Conservation (phyloP, 108 stramenopile genomes). For the Fragilariopsis cylindrus region DNA sequence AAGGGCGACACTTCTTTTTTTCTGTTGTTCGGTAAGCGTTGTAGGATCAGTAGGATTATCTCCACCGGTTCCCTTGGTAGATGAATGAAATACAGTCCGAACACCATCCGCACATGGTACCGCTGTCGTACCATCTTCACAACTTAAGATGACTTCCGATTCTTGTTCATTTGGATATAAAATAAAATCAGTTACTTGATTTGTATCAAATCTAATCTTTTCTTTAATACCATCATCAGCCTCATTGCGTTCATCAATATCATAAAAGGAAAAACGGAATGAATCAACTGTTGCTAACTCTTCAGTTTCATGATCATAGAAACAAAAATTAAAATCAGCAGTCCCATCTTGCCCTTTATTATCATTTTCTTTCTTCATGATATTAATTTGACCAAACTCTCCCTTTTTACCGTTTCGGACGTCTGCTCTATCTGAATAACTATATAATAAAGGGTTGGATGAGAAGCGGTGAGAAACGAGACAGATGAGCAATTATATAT, state of each 20-base stretch:
- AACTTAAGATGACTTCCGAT: slow-evolving; percentile 3
- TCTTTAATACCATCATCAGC: neutral
- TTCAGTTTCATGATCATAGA: neutral
- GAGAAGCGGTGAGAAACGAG: no score
- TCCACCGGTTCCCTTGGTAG: neutral
- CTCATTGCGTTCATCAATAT: neutral
- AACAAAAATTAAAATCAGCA: neutral
- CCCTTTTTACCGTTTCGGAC: neutral
- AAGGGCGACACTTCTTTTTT: neutral
- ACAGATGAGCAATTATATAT: no score
- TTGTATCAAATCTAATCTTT: neutral
- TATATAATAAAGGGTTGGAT: no score
- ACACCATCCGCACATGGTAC: slow-evolving; percentile 7
- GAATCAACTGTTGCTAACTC: neutral
- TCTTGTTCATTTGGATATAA: neutral
- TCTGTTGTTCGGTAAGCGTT: neutral
- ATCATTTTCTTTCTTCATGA: neutral
- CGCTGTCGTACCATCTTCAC: neutral
- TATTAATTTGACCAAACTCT: neutral
- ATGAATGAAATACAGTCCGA: neutral
- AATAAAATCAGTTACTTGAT: neutral
- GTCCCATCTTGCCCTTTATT: neutral
- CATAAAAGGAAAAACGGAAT: neutral
- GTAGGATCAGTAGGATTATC: slow-evolving; percentile 10
- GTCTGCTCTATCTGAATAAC: neutral